Conservation (phyloP, 441 rosid species). For the Bruguiera hainesii region DNA sequence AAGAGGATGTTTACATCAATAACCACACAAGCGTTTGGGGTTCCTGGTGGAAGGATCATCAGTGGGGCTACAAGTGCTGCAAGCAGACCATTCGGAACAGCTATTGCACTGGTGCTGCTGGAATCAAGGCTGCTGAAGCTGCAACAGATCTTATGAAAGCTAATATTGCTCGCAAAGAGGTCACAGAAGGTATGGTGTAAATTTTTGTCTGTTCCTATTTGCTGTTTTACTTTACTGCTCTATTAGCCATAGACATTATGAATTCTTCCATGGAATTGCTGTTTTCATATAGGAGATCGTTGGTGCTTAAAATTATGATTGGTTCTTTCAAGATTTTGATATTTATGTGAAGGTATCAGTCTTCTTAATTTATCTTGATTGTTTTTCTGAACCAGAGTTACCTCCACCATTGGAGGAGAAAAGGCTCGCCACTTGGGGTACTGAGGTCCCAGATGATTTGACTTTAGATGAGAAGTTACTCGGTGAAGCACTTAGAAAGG, state of each 20-base stretch:
- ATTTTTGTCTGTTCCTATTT: neutral
- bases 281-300: too few species aligned
- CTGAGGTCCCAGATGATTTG: constrained; percentile 65
- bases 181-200: constrained; percentile 35
- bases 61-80: constrained; percentile 71
- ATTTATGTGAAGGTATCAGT: neutral
- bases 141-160: constrained; percentile 58
- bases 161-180: constrained; percentile 56
- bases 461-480: constrained; percentile 66
- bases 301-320: too few species aligned
- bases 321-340: neutral
- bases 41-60: constrained; percentile 68
- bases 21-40: constrained; percentile 68
- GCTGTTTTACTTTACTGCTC: neutral
- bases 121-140: constrained; percentile 65
- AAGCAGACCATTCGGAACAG: constrained; percentile 54
- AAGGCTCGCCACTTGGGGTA: constrained; percentile 75
- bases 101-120: constrained; percentile 64
- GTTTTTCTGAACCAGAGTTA: constrained; percentile 30
- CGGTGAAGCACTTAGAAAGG: constrained; percentile 76
- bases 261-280: too few species aligned
- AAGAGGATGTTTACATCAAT: constrained; percentile 50
- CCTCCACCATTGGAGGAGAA: constrained; percentile 52
- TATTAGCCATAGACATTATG: neutral
- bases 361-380: neutral